Conservation (phyloP, 75 land plant species). For the Ceratopteris richardii region DNA sequence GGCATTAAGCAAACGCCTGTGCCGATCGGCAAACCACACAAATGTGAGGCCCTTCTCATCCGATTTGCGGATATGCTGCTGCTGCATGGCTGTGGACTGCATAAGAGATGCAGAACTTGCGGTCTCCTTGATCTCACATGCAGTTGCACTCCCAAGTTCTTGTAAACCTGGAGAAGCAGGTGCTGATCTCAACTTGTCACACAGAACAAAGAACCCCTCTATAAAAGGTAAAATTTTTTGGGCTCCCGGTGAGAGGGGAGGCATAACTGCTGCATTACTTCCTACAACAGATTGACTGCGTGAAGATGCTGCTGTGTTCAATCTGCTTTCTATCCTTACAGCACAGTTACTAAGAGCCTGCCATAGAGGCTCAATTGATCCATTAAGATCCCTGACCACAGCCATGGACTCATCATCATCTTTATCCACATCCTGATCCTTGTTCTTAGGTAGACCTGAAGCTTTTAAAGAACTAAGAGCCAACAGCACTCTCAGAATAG, state of each 20-base stretch:
- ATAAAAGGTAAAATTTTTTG: conserved; percentile 90
- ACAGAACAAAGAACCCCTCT: conserved; percentile 91
- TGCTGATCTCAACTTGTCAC: conserved; percentile 85
- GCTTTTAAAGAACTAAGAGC: conserved; percentile 78
- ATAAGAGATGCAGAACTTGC: conserved; percentile 14
- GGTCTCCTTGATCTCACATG: conserved; percentile 40
- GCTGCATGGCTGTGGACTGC: conserved; percentile 11
- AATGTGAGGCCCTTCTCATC: conserved; percentile 40
- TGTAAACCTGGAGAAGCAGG: conserved; percentile 24
- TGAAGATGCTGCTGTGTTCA: conserved; percentile 30
- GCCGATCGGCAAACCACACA: conserved; percentile 55
- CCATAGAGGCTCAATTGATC: conserved; percentile 50
- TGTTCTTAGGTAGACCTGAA: conserved; percentile 41
- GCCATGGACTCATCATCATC: conserved; percentile 39
- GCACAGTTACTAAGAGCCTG: conserved; percentile 50
- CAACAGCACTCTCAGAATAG: conserved; percentile 80
- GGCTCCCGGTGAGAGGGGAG: conserved; percentile 90
- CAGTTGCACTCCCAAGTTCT: conserved; percentile 38
- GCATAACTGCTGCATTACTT: conserved; percentile 28
- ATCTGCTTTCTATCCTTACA: conserved; percentile 32
- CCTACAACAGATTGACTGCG: conserved; percentile 19
- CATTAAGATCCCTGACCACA: conserved; percentile 38
- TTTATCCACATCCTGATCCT: conserved; percentile 36
- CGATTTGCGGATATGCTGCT: conserved; percentile 6
- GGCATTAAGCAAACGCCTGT: conserved; percentile 54